phyloP scores from a whole-genome alignment of 371 early-diverging fungal species.

The Mucor saturninus region DNA sequence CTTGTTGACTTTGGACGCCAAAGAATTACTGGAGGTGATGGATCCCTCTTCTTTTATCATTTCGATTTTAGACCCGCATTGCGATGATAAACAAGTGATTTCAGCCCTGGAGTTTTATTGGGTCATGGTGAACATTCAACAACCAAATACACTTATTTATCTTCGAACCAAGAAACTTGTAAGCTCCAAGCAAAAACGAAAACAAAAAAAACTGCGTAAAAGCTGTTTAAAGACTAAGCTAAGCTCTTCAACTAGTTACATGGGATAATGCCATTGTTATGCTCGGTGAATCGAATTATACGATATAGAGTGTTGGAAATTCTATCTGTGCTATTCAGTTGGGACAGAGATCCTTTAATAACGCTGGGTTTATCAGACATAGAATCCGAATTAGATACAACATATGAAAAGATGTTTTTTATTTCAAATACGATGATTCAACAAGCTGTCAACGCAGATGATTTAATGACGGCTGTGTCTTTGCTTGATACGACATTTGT shows the following conservation, averaged over 20 bases:
- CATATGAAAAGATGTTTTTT: not conserved
- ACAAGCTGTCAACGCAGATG: not conserved
- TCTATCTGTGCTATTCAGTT: conserved; percentile 31
- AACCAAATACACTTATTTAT: conserved; percentile 18
- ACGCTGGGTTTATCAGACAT: not conserved
- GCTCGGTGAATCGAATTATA: conserved; percentile 27
- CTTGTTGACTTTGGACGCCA: not conserved
- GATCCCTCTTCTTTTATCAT: conserved; percentile 33
- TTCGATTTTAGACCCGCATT: conserved; percentile 7
- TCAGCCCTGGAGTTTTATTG: conserved; percentile 49
- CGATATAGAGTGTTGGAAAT: conserved; percentile 38
- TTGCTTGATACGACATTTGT: conserved; percentile 3
- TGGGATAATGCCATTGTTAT: conserved; percentile 21
- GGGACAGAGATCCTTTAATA: conserved; percentile 29
- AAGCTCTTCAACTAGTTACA: conserved; percentile 14
- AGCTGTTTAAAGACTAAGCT: too few relatives aligned
- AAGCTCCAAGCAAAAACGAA: not conserved
- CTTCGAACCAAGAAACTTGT: conserved; percentile 33
- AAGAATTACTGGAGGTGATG: conserved; percentile 9
- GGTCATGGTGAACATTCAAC: conserved; percentile 26
- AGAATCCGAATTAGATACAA: not conserved
- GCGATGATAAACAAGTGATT: conserved; percentile 24
- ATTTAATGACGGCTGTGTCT: conserved; percentile 6
- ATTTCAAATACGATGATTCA: conserved; percentile 3
- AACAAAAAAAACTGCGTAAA: not conserved